These are phyloP conservation scores for Sedum album DNA, from an alignment of 164 flowering plant species.

Conservation along the genomic window DNA sequence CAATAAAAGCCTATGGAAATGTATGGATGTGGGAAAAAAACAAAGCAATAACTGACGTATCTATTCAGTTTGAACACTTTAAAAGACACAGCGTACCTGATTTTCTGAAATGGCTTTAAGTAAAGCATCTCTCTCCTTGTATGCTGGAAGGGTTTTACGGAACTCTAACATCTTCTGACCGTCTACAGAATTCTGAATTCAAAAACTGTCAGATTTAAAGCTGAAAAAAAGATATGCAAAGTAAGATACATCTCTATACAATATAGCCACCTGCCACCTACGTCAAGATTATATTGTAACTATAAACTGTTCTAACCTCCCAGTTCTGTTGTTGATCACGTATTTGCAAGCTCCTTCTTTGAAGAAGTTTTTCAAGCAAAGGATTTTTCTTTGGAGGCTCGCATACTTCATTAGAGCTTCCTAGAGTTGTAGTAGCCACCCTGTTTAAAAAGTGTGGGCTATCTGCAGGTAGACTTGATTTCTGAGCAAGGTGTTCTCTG, in stretches of 20 bases:
- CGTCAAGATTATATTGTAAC: not conserved
- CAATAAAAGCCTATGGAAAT: not conserved
- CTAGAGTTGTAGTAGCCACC: slow-evolving; percentile 13
- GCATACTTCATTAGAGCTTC: slow-evolving; percentile 20
- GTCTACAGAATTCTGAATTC: slow-evolving; percentile 61
- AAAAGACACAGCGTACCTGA: slow-evolving; percentile 43
- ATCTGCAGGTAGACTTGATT: slow-evolving; percentile 14
- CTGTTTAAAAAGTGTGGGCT: slow-evolving; percentile 11
- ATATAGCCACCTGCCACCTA: slow-evolving; percentile 98
- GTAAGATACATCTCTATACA: not conserved
- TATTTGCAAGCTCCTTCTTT: slow-evolving; percentile 35
- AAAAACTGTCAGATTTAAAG: not conserved
- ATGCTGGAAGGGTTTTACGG: slow-evolving; percentile 74
- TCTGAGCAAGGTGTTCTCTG: slow-evolving; percentile 26
- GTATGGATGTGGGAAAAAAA: not conserved
- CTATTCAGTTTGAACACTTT: not conserved
- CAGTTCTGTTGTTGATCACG: slow-evolving; percentile 42
- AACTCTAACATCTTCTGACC: slow-evolving; percentile 64
- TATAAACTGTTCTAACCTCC: too few relatives aligned
- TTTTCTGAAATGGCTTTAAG: slow-evolving; percentile 53
- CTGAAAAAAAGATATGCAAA: not conserved
- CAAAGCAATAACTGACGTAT: not conserved
- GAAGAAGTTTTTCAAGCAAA: slow-evolving; percentile 33
- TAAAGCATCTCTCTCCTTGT: slow-evolving; percentile 70
- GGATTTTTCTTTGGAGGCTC: slow-evolving; percentile 20